Base-by-base conservation (phyloP, 192 early-diverging fungal genomes). In the Coemansia sp. region DNA sequence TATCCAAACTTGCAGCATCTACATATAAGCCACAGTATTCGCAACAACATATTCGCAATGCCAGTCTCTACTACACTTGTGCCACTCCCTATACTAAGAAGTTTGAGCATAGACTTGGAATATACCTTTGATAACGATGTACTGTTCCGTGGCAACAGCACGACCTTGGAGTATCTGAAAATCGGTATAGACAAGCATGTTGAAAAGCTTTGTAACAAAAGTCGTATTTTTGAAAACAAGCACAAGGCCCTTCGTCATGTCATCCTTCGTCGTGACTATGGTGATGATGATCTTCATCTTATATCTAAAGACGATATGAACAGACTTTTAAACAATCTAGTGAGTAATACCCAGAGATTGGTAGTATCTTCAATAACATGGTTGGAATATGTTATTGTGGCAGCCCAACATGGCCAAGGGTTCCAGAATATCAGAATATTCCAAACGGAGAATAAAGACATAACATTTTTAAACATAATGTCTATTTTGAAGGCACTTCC, bases 121-220 rank as follows among this genome's bases (percentile, higher is more conserved):
- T 66, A 55, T 37, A 37, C 64, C 40, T 66, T 66, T 28, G 47
- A 32, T 14, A 21, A 66, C 42, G 64, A 66, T 39, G 26, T 53
- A 8, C 21, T 66, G 32, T 66, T 66, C 3, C 64, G 64, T 3
- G 64, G 64, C 4, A 66, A 66, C 33, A 40, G 35, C 13, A 19
- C 37, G 2, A 66, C 64, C 9, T 33, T 66, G 50, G 46, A 55
- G 50, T 21, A 39, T 53, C n/a, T 66, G 32, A 4, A 32, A 1
- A 10, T 58, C 14, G 3, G 6, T 3, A 16, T 58, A 17, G 32
- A 35, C 55, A 35, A 35, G 3, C 3, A 16, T n/a, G 13, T 30
- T 8, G 33, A 6, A 17, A 10, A 37, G 5, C 1, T 58, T 3
- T 30, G 9, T 6, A 58, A 35, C 17, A 58, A 4, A 1, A 6